Evolutionary conservation across 2,329 filamentous ascomycete species (phyloP).

Genomic region (Fusarium chaquense): DNA sequence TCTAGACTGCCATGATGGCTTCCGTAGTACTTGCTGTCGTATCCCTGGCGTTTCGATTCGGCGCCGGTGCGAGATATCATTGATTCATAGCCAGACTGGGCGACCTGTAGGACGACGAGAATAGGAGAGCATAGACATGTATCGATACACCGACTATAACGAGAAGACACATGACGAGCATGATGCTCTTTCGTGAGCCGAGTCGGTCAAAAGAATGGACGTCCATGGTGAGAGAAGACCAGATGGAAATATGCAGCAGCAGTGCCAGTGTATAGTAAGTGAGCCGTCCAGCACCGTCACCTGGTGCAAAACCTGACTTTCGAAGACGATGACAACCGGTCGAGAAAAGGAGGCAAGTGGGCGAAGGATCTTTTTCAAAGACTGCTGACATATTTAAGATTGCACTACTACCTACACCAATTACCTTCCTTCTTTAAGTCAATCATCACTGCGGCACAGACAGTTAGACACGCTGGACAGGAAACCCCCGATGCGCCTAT

Average conservation of each 20-base stretch:
- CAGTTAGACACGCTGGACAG: background rate
- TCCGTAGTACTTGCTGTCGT: background rate
- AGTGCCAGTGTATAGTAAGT: background rate
- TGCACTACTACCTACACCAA: background rate
- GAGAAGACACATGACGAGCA: background rate
- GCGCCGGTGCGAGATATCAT: background rate
- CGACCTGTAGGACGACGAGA: background rate
- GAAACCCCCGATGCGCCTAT: background rate
- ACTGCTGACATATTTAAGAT: background rate
- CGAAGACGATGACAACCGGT: background rate
- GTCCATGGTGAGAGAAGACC: background rate
- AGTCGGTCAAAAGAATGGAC: background rate
- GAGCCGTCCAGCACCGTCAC: no score
- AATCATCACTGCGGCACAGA: background rate
- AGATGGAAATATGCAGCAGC: no score
- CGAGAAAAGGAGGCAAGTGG: no score
- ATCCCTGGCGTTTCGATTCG: background rate
- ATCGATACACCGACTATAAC: slow-evolving; percentile 1
- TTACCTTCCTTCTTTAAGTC: background rate
- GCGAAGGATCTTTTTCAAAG: background rate
- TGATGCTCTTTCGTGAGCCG: slow-evolving; percentile 2
- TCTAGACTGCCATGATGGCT: background rate
- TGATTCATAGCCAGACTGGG: background rate
- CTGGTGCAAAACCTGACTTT: background rate
- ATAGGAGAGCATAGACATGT: slow-evolving; percentile 5